Conservation (phyloP, 2,329 filamentous ascomycete genomes). For the Rasamsonia emersonii region DNA sequence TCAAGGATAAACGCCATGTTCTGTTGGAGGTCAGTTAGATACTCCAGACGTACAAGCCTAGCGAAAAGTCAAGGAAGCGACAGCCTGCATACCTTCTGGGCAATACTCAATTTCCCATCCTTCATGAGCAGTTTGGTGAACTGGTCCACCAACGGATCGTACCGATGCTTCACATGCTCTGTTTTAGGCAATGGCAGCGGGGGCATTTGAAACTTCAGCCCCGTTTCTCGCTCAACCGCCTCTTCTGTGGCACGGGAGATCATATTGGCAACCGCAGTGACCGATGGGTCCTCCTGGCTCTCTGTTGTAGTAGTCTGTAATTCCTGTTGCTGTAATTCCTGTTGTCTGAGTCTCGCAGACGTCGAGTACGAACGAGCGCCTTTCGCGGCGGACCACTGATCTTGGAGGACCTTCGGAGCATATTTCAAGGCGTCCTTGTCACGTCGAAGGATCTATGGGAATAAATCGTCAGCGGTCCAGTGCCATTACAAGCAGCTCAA, state of each 20-base stretch:
- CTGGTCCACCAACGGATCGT: constrained; percentile 77
- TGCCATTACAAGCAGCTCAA: constrained; percentile 4
- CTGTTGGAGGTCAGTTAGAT: constrained; percentile 37
- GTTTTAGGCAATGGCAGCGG: constrained; percentile 55
- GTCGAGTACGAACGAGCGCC: constrained; percentile 52
- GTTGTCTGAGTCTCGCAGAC: constrained; percentile 31
- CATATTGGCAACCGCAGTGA: constrained; percentile 28
- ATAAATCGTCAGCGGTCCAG: constrained; percentile 2
- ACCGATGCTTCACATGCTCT: constrained; percentile 65
- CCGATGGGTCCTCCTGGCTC: constrained; percentile 20
- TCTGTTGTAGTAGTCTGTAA: constrained; percentile 4
- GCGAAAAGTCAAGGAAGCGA: not conserved
- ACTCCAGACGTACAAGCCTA: not conserved
- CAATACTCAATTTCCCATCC: constrained; percentile 79
- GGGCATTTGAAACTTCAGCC: constrained; percentile 73
- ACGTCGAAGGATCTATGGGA: constrained; percentile 51
- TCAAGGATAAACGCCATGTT: constrained; percentile 79
- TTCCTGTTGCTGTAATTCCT: constrained; percentile 18
- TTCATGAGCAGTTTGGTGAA: constrained; percentile 86
- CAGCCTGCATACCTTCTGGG: constrained; percentile 61
- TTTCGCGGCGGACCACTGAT: constrained; percentile 35
- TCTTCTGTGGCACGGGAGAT: constrained; percentile 25
- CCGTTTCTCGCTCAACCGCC: constrained; percentile 35
- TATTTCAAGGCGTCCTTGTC: constrained; percentile 55
- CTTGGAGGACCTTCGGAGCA: constrained; percentile 58